Base-by-base conservation (phyloP, 1,284 basidiomycete genomes). In the Bondarzewia mesenterica region DNA sequence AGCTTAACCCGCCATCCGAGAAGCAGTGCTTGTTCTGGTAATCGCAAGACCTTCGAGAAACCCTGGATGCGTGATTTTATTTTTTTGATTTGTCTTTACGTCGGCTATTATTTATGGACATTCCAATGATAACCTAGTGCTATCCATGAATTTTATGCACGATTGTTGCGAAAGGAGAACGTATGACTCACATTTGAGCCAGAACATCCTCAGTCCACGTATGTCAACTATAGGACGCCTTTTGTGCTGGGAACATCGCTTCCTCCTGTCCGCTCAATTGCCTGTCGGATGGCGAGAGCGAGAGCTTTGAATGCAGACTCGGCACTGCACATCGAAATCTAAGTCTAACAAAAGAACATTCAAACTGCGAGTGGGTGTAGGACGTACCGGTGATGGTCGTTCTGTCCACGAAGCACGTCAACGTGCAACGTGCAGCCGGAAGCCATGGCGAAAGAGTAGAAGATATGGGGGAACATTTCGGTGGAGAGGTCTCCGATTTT, bases 301-400 rank as follows among this genome's bases (percentile, higher is more conserved):
- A 98, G 69, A 0, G 95, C 95, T 70, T 99, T 99, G 80, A 99
- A 99, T 5, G 94, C 92, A 4, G 93, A 92, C 67, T 99, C 96
- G 27, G 93, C 82, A 52, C 95, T 93, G 58, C 15, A 29, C 44
- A 50, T n/a, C 27, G 42, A n/a, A 38, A 41, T 41, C 36, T 21
- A 39, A 51, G 32, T 10, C 21, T 16, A 47, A 49, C 43, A 49
- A 44, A 52, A 48, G 40, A 47, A 44, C 25, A 27, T 18, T n/a
- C 36, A 41, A 20, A 41, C 15, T 1, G 16, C 26, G 48, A n/a
- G n/a, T n/a, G n/a, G n/a, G n/a, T n/a, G n/a, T n/a, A n/a, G n/a
- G 27, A 37, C 82, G 54, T 61, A 93, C 93, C 89, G 82, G 69
- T 99, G 96, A 66, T 99, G 96, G 64, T 99, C 96, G 69, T 99